Base-by-base conservation (phyloP, 2,329 filamentous ascomycete species). In the Claviceps monticola region DNA sequence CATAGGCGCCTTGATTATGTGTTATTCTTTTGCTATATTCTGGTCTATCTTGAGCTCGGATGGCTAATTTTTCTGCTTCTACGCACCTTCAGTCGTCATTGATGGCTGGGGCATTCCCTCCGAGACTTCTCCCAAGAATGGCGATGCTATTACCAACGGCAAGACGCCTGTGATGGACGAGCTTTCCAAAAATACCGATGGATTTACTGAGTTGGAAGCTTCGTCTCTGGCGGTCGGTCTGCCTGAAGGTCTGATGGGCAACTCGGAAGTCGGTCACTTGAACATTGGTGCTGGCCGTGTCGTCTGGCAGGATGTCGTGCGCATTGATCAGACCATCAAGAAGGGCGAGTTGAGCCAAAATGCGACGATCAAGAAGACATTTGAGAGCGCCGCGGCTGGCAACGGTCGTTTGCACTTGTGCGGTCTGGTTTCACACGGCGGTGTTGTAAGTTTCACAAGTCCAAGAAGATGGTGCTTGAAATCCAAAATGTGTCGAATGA, bases 221-320 rank as follows among this genome's bases (percentile, higher is more conserved):
- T 97, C 93, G 2, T 97, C 93, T 44, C 80, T 95, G 55, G 93
- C 93, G 46, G 93, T 98, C 58, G 93, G 93, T 59, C 80, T 98
- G 50, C 93, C 93, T 19, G 90, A 98, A 67, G 93, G 93, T 54
- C 76, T 98, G 59, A 98, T 98, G 93, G 93, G 93, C 59, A 98
- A 98, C 77, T 95, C 88, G 61, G 93, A 98, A 71, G 93, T 98
- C 68, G 93, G 93, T 56, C 93, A 98, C 71, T 72, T 98, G 74
- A 98, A 98, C 78, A 97, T 98, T 68, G 93, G 93, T 62, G 93
- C 93, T 54, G 93, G 93, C 53, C 81, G 93, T 64, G 93, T 98
- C 55, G 93, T 98, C 62, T 98, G 93, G 93, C 93, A 98, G 71
- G 91, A 93, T 68, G 88, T 94, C 58, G 93, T 98, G 59, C 86